Evolutionary conservation across 306 rosid species (phyloP).

Genomic region (Alnus rubra): DNA sequence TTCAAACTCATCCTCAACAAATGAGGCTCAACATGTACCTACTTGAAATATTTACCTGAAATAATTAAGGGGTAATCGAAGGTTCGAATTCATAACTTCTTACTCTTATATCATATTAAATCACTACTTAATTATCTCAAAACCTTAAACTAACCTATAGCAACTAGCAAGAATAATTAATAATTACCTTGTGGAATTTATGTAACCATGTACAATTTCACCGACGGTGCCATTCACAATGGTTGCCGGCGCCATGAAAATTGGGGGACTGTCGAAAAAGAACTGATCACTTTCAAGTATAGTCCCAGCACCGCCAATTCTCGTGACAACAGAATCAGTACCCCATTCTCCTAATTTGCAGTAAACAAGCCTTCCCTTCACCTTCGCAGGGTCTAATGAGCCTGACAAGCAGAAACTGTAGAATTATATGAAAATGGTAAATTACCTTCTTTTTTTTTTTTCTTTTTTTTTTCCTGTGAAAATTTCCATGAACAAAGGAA

Average conservation of each 20-base stretch:
- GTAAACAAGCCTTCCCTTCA: slow-evolving; percentile 64
- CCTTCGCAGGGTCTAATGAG: slow-evolving; percentile 62
- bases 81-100: too few relatives aligned
- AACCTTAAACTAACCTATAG: too few relatives aligned
- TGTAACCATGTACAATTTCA: slow-evolving; percentile 41
- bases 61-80: too few relatives aligned
- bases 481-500: background rate
- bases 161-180: too few relatives aligned
- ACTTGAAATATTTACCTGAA: too few relatives aligned
- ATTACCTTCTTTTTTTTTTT: too few relatives aligned
- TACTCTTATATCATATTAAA: too few relatives aligned
- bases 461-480: background rate
- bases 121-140: too few relatives aligned
- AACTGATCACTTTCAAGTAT: slow-evolving; percentile 48
- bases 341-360: slow-evolving; percentile 53
- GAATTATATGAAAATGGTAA: background rate
- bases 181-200: slow-evolving; percentile 61
- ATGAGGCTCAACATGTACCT: too few relatives aligned
- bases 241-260: slow-evolving; percentile 79
- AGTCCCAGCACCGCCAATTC: slow-evolving; percentile 67
- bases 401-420: slow-evolving; percentile 33
- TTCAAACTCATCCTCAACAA: too few relatives aligned
- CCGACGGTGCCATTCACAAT: slow-evolving; percentile 54
- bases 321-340: slow-evolving; percentile 60
- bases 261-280: slow-evolving; percentile 48